Conservation (phyloP, 176 grass and related monocot species). For the Avena eriantha region DNA sequence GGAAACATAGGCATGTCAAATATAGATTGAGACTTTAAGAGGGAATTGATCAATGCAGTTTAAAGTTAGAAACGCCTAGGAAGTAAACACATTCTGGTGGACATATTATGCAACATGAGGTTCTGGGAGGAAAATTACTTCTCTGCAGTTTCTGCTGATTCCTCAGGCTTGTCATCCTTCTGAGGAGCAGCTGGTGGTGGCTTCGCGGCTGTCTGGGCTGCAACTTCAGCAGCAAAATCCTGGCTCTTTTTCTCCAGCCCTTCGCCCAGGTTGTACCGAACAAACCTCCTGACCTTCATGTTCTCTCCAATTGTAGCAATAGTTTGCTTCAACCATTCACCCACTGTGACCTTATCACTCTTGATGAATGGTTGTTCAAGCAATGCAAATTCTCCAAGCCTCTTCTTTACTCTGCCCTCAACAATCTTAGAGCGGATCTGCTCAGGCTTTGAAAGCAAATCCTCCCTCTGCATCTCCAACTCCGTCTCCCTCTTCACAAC, state of each 20-base stretch:
- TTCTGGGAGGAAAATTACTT: conserved; percentile 63
- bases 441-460: conserved; percentile 82
- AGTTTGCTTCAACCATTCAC: conserved; percentile 93
- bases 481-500: conserved; percentile 82
- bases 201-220: conserved; percentile 80
- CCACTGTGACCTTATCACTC: conserved; percentile 89
- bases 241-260: conserved; percentile 95
- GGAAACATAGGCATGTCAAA: conserved; percentile 48
- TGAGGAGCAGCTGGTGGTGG: conserved; percentile 34
- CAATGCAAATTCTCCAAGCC: conserved; percentile 89
- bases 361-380: conserved; percentile 97
- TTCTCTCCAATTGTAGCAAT: conserved; percentile 93
- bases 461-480: conserved; percentile 97
- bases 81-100: conserved; percentile 17
- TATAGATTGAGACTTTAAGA: conserved; percentile 14
- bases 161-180: conserved; percentile 65
- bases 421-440: conserved; percentile 93
- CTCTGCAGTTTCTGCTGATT: conserved; percentile 62
- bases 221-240: conserved; percentile 96
- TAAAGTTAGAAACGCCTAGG: conserved; percentile 31
- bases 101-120: conserved; percentile 23
- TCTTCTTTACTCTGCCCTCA: conserved; percentile 88
- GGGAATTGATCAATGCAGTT: not conserved
- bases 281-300: conserved; percentile 93
- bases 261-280: conserved; percentile 93